Evolutionary conservation across 306 rosid genomes (phyloP), one percentile per base, ranked within the genome.

Genomic region (Castanea sativa): DNA sequence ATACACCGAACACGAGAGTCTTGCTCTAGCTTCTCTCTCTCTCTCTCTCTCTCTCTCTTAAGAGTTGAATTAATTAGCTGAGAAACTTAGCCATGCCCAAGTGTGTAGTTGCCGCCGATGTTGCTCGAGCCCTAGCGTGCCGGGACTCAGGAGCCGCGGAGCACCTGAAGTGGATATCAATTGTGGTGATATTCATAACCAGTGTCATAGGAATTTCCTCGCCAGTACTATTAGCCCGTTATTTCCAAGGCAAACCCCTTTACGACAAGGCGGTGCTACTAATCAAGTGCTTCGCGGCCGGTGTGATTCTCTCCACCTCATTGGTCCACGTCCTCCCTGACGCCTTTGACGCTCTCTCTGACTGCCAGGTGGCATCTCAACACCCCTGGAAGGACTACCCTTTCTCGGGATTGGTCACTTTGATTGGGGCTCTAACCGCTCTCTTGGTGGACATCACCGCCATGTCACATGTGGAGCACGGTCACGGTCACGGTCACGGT

Each of bases 311-410:
- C 63, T 93, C 98, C 53, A 95, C 99, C 25, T 95, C 98, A 15
- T 83, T 95, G 25, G 98, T 95, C 84, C 99, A 95, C 92, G 99
- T 95, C 6, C 97, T 95, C 38, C 99, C 99, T 0, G 98, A 91
- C 78, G 98, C 99, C 74, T 95, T 71, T 83, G 83, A 81, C 27
- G 94, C 99, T 30, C 98, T 95, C 84, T 71, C 92, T 25, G 94
- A 95, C 82, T 93, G 98, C 94, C 93, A 80, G 1, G 90, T 93
- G 55, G 92, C 97, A 0, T 81, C 99, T 1, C 83, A 60, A 1
- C 99, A 95, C 59, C 99, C 98, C 0, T 95, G 98, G 98, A 83
- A 80, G 83, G 98, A 93, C 76, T 95, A 91, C 80, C 99, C 99
- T 15, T 95, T 95, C 79, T 80, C 97, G 0, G 99, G 99, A 0